These are phyloP conservation scores for Oenanthe javanica DNA, from an alignment of 140 eudicot genomes.

Conservation along the genomic window DNA sequence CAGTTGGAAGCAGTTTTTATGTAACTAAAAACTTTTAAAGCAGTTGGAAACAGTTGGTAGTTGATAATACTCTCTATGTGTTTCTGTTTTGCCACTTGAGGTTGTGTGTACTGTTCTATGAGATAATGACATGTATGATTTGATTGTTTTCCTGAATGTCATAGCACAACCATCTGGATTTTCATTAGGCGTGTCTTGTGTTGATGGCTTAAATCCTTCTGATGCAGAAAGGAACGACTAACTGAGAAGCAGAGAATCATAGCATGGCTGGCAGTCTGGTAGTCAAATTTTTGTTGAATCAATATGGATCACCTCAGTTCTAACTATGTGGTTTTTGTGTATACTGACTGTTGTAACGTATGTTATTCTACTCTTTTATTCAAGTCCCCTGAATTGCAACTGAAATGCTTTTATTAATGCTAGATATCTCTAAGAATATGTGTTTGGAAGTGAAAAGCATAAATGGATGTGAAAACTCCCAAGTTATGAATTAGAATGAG, in stretches of 20 bases:
- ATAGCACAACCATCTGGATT: background rate
- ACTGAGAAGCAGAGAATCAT: background rate
- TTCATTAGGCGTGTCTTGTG: background rate
- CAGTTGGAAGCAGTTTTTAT: background rate
- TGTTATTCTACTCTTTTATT: background rate
- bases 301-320: background rate
- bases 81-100: too few species aligned
- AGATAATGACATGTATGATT: background rate
- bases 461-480: background rate
- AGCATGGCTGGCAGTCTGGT: background rate
- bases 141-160: background rate
- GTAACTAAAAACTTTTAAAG: background rate
- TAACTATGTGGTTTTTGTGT: background rate
- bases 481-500: background rate
- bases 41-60: too few species aligned
- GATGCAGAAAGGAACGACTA: background rate
- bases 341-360: background rate
- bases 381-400: background rate
- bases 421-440: background rate
- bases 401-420: background rate
- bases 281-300: background rate
- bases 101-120: too few species aligned
- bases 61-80: too few species aligned
- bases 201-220: background rate
- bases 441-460: background rate